Base-by-base conservation (phyloP, 2,329 filamentous ascomycete species). In the Fusarium verrucosum region DNA sequence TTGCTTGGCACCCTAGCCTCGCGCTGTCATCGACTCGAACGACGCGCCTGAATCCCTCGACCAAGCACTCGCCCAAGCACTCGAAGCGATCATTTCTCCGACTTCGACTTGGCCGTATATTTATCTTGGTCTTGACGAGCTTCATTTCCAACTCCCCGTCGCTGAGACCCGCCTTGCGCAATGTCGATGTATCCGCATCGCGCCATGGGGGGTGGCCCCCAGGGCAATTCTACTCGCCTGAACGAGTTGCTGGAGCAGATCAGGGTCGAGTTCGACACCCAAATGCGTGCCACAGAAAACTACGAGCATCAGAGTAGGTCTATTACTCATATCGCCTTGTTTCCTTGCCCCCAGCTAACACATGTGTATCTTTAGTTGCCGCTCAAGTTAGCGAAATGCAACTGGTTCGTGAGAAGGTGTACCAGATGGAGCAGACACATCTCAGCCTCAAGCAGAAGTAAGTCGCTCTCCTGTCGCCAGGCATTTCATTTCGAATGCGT, bases 351-450 rank as follows among this genome's bases (percentile, higher is more conserved):
- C 59, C 49, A 43, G 46, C 71, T 74, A 74, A 67, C 58, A 58
- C 35, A 56, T 43, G 26, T 46, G 57, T 61, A 62, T 52, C 54
- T 71, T 69, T 77, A 97, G 95, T 98, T 75, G 89, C 92, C 57
- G 87, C 89, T 45, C 95, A 99, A 77, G 90, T 97, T 66, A 90
- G 94, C 73, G 95, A 99, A 80, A 95, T 98, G 85, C 92, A 97
- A 76, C 86, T 97, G 73, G 92, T 99, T 45, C 86, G 94, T 65
- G 90, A 94, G 75, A 97, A 97, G 79, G 92, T 99, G 59, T 97
- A 92, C 74, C 87, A 92, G 71, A 88, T 99, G 77, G 95, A 99
- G 78, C 93, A 96, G 76, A 87, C 89, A 44, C 95, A 98, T 74
- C 85, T 94, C 72, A 87, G 87, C 50, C 88, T 97, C 74, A 98